Conservation (phyloP, 2,329 filamentous ascomycete species). For the Trichophyton mentagrophytes region DNA sequence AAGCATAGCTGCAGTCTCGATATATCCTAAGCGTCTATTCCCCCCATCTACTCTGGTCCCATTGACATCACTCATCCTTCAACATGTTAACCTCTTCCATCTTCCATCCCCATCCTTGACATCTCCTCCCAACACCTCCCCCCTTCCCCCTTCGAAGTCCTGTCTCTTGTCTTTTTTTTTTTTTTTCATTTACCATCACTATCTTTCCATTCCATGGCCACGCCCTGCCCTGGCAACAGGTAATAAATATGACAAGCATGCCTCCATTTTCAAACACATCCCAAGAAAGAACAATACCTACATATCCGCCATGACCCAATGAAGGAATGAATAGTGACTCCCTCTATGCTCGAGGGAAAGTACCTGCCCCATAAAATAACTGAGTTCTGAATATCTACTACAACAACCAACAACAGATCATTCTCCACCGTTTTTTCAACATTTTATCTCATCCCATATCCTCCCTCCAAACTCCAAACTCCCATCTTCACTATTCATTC, state of each 20-base stretch:
- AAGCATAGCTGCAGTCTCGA: not conserved
- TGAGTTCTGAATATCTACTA: not conserved
- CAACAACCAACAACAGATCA: not conserved
- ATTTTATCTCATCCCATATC: too few relatives aligned
- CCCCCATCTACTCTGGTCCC: not conserved
- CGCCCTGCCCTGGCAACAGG: not conserved
- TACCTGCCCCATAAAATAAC: not conserved
- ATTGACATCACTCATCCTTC: not conserved
- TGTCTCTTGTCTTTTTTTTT: not conserved
- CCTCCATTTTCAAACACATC: not conserved
- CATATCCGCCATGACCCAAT: not conserved
- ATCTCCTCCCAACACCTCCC: not conserved
- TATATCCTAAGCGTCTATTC: not conserved
- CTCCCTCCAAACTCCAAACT: too few relatives aligned
- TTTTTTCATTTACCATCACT: not conserved
- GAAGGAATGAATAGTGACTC: not conserved
- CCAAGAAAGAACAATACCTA: not conserved
- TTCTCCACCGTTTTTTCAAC: not conserved
- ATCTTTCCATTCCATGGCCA: not conserved
- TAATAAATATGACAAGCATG: not conserved
- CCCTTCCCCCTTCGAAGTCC: not conserved
- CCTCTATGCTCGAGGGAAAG: slow-evolving; percentile 2
- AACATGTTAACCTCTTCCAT: not conserved
- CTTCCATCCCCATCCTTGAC: not conserved
- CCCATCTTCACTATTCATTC: too few relatives aligned